These are phyloP conservation scores for Sclerotinia minor DNA, from an alignment of 2,329 filamentous ascomycete genomes.

Conservation along the genomic window DNA sequence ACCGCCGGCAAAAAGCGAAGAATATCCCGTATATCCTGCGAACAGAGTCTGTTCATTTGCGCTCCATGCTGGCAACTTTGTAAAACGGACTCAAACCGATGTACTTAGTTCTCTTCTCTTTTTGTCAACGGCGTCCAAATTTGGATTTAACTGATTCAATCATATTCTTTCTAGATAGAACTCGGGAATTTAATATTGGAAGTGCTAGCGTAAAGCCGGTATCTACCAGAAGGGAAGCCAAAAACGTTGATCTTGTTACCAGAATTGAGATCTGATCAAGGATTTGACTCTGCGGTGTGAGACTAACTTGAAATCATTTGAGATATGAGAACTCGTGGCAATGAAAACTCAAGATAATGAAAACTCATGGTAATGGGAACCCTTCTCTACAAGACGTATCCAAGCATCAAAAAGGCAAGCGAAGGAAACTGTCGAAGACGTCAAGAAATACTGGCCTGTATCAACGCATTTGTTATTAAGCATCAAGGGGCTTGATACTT, in stretches of 20 bases:
- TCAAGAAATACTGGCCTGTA: not conserved
- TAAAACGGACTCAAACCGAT: too few species aligned
- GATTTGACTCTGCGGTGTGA: not conserved
- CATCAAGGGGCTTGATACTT: too few species aligned
- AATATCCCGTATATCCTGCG: conserved; percentile 77
- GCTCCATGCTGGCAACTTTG: conserved; percentile 64
- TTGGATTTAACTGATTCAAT: conserved; percentile 98
- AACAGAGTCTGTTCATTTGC: conserved; percentile 47
- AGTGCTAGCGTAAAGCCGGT: conserved; percentile 99
- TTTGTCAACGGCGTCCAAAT: conserved; percentile 95
- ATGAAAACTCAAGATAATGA: too few species aligned
- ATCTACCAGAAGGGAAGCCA: conserved; percentile 99
- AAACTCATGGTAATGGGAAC: too few species aligned
- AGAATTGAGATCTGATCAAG: conserved; percentile 62
- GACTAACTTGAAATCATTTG: not conserved
- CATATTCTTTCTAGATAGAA: conserved; percentile 99
- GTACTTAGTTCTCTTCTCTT: conserved; percentile 84
- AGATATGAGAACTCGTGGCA: not conserved
- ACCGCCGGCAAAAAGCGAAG: not conserved
- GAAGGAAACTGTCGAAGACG: not conserved
- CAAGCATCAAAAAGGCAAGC: not conserved
- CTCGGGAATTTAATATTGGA: conserved; percentile 98
- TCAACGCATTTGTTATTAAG: too few species aligned
- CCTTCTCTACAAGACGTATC: too few species aligned
- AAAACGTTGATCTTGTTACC: conserved; percentile 99